Percentiles rank a stretch among this genome's conserved stretches.
These are phyloP conservation scores for Striga hermonthica DNA, from an alignment of 305 asterid species.

Conservation along the genomic window DNA sequence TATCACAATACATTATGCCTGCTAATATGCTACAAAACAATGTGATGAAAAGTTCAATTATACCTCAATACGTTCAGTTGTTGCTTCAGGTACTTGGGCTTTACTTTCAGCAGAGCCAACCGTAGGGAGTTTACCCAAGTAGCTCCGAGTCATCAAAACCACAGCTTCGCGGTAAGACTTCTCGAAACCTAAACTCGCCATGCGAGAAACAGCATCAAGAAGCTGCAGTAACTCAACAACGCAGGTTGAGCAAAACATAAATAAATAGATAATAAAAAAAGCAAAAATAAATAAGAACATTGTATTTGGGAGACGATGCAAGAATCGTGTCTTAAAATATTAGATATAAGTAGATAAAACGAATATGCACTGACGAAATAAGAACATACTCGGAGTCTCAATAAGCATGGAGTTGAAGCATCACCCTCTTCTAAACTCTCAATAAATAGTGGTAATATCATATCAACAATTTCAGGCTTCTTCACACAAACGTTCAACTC, in stretches of 20 bases:
- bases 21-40: conserved; percentile 27
- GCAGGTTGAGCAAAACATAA: conserved; percentile 48
- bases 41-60: conserved; percentile 29
- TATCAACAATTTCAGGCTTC: conserved; percentile 92
- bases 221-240: conserved; percentile 90
- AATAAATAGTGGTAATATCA: conserved; percentile 86
- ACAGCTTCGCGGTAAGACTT: conserved; percentile 97
- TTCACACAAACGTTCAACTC: conserved; percentile 70
- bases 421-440: conserved; percentile 99
- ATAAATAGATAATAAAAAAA: conserved; percentile 28
- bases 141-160: conserved; percentile 89
- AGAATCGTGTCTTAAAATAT: conserved; percentile 18
- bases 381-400: conserved; percentile 80
- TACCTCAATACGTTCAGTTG: conserved; percentile 98
- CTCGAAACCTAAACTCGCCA: conserved; percentile 98
- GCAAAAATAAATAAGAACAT: conserved; percentile 19
- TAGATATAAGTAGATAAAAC: conserved; percentile 21
- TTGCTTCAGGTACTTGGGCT: conserved; percentile 82
- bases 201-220: conserved; percentile 99
- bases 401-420: conserved; percentile 84
- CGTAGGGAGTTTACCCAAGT: conserved; percentile 79
- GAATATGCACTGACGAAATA: conserved; percentile 31
- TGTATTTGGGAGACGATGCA: neutral
- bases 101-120: conserved; percentile 88
- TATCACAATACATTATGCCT: conserved; percentile 25